Percentiles rank a stretch among this genome's conserved stretches.
Conservation (phyloP, 2,329 filamentous ascomycete species). For the Cercospora canescens region DNA sequence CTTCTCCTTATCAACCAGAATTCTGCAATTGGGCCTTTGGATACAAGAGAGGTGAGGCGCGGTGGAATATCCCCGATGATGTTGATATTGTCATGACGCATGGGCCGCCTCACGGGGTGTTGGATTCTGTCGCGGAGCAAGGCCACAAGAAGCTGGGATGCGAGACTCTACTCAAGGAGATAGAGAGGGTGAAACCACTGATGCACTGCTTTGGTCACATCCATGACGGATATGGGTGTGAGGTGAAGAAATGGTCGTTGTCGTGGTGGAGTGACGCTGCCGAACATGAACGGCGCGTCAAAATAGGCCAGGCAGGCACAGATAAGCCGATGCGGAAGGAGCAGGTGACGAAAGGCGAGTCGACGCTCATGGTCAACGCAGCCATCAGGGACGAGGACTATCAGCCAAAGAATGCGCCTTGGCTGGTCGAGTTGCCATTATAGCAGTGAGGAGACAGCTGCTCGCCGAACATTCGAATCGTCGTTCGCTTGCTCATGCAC, state of each 20-base stretch:
- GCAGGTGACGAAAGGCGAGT: slow-evolving; percentile 38
- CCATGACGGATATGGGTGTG: slow-evolving; percentile 44
- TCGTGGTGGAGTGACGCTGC: background rate
- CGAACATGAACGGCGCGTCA: background rate
- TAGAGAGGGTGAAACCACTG: slow-evolving; percentile 49
- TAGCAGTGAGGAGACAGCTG: background rate
- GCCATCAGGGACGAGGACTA: slow-evolving; percentile 55
- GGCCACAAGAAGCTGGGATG: slow-evolving; percentile 45
- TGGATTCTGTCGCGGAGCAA: slow-evolving; percentile 21
- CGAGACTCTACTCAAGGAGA: slow-evolving; percentile 51
- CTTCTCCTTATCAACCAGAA: slow-evolving; percentile 52
- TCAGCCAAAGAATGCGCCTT: slow-evolving; percentile 51
- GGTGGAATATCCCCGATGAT: slow-evolving; percentile 18
- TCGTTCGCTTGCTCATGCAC: background rate
- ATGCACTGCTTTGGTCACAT: slow-evolving; percentile 64
- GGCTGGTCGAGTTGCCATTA: slow-evolving; percentile 48
- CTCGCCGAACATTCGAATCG: background rate
- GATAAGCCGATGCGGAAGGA: background rate
- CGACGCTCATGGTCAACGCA: slow-evolving; percentile 60
- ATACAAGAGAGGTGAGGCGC: slow-evolving; percentile 51
- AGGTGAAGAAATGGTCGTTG: slow-evolving; percentile 11
- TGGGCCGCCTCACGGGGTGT: slow-evolving; percentile 34
- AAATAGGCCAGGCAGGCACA: background rate
- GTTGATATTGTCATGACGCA: slow-evolving; percentile 44
- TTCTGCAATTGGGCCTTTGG: slow-evolving; percentile 57